Conservation (phyloP, 208 protist genomes). For the Kentomonas sorsogonicus region DNA sequence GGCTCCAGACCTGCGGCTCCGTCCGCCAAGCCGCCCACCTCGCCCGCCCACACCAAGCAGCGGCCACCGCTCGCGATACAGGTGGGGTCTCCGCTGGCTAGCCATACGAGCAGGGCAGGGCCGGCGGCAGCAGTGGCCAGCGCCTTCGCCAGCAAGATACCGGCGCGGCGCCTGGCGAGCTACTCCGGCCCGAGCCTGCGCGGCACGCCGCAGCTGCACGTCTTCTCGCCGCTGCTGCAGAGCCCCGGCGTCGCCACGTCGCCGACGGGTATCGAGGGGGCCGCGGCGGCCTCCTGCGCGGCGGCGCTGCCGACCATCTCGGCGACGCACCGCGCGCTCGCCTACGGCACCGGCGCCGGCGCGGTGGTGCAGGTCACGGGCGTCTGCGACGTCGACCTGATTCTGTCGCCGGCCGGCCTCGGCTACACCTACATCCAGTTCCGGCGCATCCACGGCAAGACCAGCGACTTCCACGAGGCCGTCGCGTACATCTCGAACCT, state of each 20-base stretch:
- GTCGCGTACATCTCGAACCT: constrained; percentile 73
- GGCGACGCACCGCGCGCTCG: constrained; percentile 44
- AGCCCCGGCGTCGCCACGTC: background rate
- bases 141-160: too few species aligned
- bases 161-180: too few species aligned
- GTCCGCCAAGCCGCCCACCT: too few species aligned
- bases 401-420: constrained; percentile 57
- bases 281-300: background rate
- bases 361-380: constrained; percentile 40
- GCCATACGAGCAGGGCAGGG: too few species aligned
- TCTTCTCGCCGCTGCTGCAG: too few species aligned
- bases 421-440: constrained; percentile 81
- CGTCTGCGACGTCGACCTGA: constrained; percentile 76
- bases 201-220: too few species aligned
- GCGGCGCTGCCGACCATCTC: constrained; percentile 13
- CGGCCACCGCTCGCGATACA: too few species aligned
- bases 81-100: too few species aligned
- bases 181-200: too few species aligned
- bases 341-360: constrained; percentile 34
- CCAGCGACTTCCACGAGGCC: constrained; percentile 80
- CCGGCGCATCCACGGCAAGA: constrained; percentile 76
- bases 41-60: too few species aligned
- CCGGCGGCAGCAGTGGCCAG: too few species aligned
- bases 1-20: too few species aligned
- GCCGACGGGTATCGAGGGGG: background rate